Evolutionary conservation across 257 asterid species (phyloP), one percentile per base, ranked within the genome.

Genomic region (Marsdenia floribunda): DNA sequence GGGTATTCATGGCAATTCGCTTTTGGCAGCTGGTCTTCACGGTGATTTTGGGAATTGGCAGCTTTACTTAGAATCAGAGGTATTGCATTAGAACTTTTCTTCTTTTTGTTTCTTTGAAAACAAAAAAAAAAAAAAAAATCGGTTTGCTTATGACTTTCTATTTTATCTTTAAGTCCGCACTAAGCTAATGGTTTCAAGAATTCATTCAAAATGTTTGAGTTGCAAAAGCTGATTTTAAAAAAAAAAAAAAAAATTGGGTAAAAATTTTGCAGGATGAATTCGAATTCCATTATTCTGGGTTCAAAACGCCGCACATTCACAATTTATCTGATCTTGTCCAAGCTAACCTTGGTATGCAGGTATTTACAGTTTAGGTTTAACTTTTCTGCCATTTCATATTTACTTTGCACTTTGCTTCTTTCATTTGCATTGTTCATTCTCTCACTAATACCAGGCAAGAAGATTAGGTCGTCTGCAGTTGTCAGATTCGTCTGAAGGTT

Each of bases 241-340:
- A 63, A 33, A 33, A 29, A 29, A 63, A 33, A 14, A 6, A 24
- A 7, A 16, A 6, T 65, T 65, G 1, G 26, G 70, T 14, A 24
- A 37, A 47, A 58, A 19, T 47, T 71, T 74, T 80, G 85, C 87
- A 95, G 99, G 99, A 92, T 79, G 84, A 83, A 55, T 87, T 79
- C 74, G 96, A 88, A 75, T 80, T 95, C 83, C 98, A 95, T 77
- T 85, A 87, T 82, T 87, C 97, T 73, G 98, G 98, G 50, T 88
- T 92, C 87, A 88, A 69, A 85, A 89, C 96, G 3, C 85, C 80
- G 55, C 90, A 90, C 83, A 83, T 88, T 81, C 99, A 95, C 82
- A 95, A 95, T 88, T 78, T 95, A 81, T 89, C 98, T n/a, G 99
- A 95, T 66, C 96, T 92, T 75, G 98, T 92, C 84, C 93, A 83